These are phyloP conservation scores for Closterium sp. DNA, from an alignment of 139 green algal genomes.

Conservation along the genomic window DNA sequence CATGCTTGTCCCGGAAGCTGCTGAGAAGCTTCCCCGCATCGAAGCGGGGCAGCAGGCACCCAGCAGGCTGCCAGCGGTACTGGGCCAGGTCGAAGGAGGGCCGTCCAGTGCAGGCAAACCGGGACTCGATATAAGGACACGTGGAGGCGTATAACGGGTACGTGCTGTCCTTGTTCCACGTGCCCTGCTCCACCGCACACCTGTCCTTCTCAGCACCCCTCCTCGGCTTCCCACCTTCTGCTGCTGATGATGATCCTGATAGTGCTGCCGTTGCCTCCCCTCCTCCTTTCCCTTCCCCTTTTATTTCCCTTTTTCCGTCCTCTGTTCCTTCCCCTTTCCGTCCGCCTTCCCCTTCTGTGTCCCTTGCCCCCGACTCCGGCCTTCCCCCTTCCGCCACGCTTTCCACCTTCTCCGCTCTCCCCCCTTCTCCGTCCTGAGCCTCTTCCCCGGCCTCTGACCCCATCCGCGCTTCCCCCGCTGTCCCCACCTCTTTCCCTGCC, in stretches of 20 bases:
- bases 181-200: not conserved
- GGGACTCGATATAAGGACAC: not conserved
- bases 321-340: not conserved
- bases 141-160: not conserved
- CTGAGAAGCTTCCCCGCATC: not conserved
- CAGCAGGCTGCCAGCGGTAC: not conserved
- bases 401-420: too few relatives aligned
- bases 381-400: not conserved
- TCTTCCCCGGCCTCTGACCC: not conserved
- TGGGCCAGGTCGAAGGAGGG: not conserved
- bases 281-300: not conserved
- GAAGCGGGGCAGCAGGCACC: not conserved
- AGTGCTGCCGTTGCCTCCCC: not conserved
- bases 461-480: not conserved
- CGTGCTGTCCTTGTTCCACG: not conserved
- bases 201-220: not conserved
- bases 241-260: not conserved
- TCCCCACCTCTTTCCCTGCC: not conserved
- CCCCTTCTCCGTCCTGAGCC: too few relatives aligned
- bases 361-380: not conserved
- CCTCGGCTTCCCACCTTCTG: not conserved
- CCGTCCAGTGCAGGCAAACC: not conserved
- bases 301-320: too few relatives aligned
- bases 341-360: not conserved
- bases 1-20: not conserved